Base-by-base conservation (phyloP, 2,329 filamentous ascomycete genomes). In the Magnaporthiopsis rhizophila region DNA sequence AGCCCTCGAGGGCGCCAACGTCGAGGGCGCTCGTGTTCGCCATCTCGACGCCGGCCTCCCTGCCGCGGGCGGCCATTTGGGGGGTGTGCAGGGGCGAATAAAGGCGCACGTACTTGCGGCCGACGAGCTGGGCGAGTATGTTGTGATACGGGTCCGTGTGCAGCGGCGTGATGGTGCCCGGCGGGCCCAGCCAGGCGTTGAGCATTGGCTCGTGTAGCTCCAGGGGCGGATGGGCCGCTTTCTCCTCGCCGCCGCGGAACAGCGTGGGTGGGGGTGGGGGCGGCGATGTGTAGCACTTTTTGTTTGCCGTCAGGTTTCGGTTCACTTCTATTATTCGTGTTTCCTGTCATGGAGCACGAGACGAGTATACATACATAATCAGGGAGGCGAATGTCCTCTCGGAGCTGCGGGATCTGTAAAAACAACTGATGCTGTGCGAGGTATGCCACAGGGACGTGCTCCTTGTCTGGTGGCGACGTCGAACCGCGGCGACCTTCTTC, bases 111-210 rank as follows among this genome's bases (percentile, higher is more conserved):
- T 98, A 98, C 76, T 99, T 99, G 65, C 85, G 81, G 0, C 95
- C 95, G 0, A 96, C 90, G 0, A 96, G 90, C 74, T 98, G 95
- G 30, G 88, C 88, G 5, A 98, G 84, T 61, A 98, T 85, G 72
- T 98, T 98, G 73, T 97, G 91, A 74, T 97, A 96, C 1, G 90
- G 91, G 71, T 98, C 95, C 1, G 92, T 96, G 74, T 99, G 95
- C 0, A 98, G 80, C 1, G 95, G 95, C 0, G 92, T 97, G 67
- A 97, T 93, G 0, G 95, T 98, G 62, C 87, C 88, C 0, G 87
- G 80, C 0, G 95, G 95, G 0, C 95, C 95, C 67, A 98, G 89
- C 95, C 95, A 99, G 9, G 91, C 92, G 75, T 98, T 96, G 24
- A 96, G 81, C 58, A 90, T 79, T 0, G 91, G 91, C 28, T 85